A percentile compares a stretch with the other conserved stretches of the same genome.
phyloP scores from a whole-genome alignment of 768 basidiomycete species.

The Serendipita vermifera region DNA sequence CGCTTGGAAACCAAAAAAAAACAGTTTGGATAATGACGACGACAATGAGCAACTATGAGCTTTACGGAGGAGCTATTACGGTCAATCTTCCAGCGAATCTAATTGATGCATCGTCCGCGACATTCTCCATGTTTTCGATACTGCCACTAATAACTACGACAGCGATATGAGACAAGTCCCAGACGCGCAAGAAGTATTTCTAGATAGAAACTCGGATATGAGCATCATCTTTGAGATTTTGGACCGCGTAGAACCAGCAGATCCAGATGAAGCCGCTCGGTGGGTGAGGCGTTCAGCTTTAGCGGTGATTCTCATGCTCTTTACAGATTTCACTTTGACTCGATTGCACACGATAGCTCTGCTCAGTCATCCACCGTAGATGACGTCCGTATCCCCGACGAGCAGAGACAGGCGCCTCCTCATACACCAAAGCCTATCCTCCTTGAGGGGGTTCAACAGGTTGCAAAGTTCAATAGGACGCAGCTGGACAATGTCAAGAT shows the following conservation, averaged over 20 bases:
- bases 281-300: constrained; percentile 23
- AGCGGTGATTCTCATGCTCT: not conserved
- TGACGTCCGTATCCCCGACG: constrained; percentile 25
- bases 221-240: constrained; percentile 81
- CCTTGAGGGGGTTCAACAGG: constrained; percentile 54
- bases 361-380: constrained; percentile 42
- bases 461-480: constrained; percentile 62
- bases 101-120: constrained; percentile 75
- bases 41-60: constrained; percentile 26
- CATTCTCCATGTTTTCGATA: not conserved
- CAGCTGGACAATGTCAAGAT: constrained; percentile 58
- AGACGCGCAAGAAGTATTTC: constrained; percentile 87
- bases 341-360: constrained; percentile 82
- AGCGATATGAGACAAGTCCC: constrained; percentile 74
- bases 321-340: constrained; percentile 79
- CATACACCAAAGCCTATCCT: constrained; percentile 45
- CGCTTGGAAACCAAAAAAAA: not conserved
- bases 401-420: constrained; percentile 25
- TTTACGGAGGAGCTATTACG: constrained; percentile 84
- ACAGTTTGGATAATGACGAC: not conserved
- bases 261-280: constrained; percentile 55
- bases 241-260: constrained; percentile 47
- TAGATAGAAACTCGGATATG: constrained; percentile 51
- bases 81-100: constrained; percentile 42
- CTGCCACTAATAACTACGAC: constrained; percentile 1